phyloP scores from a whole-genome alignment of 148 eudicot genomes.

The Rhododendron henanense region DNA sequence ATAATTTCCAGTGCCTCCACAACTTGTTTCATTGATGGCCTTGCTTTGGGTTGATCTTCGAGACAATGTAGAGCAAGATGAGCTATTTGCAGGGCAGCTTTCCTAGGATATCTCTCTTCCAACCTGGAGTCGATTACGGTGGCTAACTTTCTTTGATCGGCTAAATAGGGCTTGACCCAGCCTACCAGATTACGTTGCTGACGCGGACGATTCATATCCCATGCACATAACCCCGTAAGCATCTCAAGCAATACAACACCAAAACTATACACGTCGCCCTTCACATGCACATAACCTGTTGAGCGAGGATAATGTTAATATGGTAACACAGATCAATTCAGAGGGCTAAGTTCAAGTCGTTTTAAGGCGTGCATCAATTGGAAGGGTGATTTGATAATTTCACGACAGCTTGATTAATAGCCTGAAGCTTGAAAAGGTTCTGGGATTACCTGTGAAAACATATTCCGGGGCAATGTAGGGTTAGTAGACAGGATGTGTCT shows the following conservation, averaged over 20 bases:
- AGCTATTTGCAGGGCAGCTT: neutral
- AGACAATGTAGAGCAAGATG: neutral
- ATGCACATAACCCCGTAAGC: conserved; percentile 20
- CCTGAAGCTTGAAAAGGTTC: neutral
- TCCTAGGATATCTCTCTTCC: conserved; percentile 53
- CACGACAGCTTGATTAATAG: neutral
- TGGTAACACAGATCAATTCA: neutral
- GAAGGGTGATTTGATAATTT: neutral
- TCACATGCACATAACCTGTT: conserved; percentile 68
- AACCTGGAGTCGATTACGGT: conserved; percentile 60
- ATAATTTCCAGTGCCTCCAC: neutral
- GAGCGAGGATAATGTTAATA: conserved; percentile 1
- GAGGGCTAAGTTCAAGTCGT: neutral
- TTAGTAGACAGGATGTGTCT: too few relatives aligned
- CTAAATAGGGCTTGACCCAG: conserved; percentile 15
- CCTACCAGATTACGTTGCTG: conserved; percentile 7
- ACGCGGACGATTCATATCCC: conserved; percentile 10
- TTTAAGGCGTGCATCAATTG: neutral
- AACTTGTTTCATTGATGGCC: neutral
- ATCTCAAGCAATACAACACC: conserved; percentile 81
- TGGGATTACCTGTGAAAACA: conserved; percentile 63
- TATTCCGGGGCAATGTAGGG: conserved; percentile 23
- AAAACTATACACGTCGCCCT: conserved; percentile 80
- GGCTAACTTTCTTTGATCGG: conserved; percentile 53
- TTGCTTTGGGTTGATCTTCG: neutral